Base-by-base conservation (phyloP, 768 basidiomycete species). In the Candolleomyces aberdarensis region DNA sequence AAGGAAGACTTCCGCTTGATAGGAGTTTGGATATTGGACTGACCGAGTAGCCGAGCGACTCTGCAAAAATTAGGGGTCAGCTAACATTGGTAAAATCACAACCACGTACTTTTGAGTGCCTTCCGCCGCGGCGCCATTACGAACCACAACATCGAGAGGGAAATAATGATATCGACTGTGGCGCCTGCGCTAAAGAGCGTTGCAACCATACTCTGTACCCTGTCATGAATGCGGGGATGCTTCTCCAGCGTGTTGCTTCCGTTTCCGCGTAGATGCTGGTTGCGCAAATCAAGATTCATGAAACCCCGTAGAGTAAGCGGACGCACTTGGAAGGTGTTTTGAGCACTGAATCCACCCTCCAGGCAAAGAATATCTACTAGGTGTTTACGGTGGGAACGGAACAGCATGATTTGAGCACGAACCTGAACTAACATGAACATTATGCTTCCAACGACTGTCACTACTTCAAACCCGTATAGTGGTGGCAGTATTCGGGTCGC, bases 41-140 rank as follows among this genome's bases (percentile, higher is more conserved):
- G n/a, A n/a, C n/a, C n/a, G n/a, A 75, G 61, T 13, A 75, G 47
- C 32, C 68, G 62, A 14, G 65, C 64, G 13, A 68, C 65, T 14
- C 70, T 71, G 58, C 2, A 43, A 17, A 9, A 43, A 9, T 43
- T 17, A 43, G 10, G 41, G 9, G 17, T 43, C 41, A n/a, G 41
- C 41, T 9, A 43, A 43, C 41, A 43, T 17, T 17, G 17, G 41
- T 17, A 9, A 17, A 43, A n/a, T 43, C 41, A 54, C n/a, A 20
- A 11, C 11, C 22, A 11, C 14, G 20, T 22, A 22, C 52, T 31
- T 13, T 10, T n/a, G 14, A 47, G 39, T n/a, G 60, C 55, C 8
- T n/a, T 44, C 22, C 49, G 44, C 43, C 60, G n/a, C 22, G 56
- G 31, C 47, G 9, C 22, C 22, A 57, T n/a, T 20, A 61, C 22